phyloP scores from a whole-genome alignment of 768 basidiomycete genomes.

The Hirschioporus abietinus region DNA sequence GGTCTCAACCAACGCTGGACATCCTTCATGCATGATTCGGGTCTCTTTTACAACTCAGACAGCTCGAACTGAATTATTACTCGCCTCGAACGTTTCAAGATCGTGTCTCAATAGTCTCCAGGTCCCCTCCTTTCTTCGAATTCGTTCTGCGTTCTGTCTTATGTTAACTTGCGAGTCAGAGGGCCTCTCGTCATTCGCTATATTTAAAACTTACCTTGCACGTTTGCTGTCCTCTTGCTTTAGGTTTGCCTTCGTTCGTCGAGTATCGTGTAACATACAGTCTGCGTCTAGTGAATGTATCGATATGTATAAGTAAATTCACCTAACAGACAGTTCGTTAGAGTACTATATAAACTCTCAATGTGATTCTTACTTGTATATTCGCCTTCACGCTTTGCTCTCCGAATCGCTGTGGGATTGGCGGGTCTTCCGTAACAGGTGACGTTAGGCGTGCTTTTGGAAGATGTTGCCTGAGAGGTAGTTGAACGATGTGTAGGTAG shows the following conservation, averaged over 20 bases:
- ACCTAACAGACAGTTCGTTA: background rate
- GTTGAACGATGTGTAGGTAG: too few relatives aligned
- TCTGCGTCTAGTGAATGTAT: background rate
- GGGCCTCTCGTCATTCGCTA: background rate
- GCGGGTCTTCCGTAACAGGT: too few relatives aligned
- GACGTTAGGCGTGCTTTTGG: too few relatives aligned
- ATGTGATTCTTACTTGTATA: too few relatives aligned
- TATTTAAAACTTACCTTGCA: background rate
- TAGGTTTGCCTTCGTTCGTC: background rate
- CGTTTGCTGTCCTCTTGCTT: background rate
- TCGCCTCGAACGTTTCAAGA: background rate
- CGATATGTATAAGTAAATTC: background rate
- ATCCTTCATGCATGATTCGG: conserved; percentile 56
- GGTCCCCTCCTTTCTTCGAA: background rate
- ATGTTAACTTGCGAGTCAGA: background rate
- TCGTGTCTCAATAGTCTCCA: background rate
- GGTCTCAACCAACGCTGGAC: conserved; percentile 55
- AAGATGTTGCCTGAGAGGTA: too few relatives aligned
- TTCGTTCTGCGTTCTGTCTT: background rate
- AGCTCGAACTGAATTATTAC: background rate
- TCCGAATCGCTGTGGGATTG: too few relatives aligned
- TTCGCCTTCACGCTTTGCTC: too few relatives aligned
- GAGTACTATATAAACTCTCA: background rate
- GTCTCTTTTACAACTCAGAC: conserved; percentile 25
- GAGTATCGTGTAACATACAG: background rate